phyloP scores from a whole-genome alignment of 208 protist genomes.

The Trypanosoma cruzi region DNA sequence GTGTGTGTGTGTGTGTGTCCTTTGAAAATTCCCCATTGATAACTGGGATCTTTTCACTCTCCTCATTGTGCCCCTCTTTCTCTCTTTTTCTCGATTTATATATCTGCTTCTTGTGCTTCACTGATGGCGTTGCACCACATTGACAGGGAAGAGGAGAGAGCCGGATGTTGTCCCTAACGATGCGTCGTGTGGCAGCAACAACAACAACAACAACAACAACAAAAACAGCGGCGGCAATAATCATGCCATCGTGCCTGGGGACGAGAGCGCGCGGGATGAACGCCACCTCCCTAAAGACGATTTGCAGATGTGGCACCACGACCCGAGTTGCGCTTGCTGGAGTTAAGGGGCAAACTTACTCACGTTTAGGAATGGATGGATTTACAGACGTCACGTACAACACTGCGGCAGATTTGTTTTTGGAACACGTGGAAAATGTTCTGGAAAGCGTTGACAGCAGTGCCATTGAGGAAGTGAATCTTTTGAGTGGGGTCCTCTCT shows the following conservation, averaged over 20 bases:
- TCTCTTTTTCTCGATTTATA: no score
- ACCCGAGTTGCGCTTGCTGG: neutral
- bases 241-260: neutral
- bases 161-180: neutral
- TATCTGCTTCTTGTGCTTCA: no score
- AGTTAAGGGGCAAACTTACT: slow-evolving; percentile 37
- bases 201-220: neutral
- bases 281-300: neutral
- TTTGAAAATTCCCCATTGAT: no score
- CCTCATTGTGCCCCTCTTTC: no score
- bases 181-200: neutral
- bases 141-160: neutral
- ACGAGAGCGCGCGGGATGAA: neutral
- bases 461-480: slow-evolving; percentile 68
- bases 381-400: slow-evolving; percentile 85
- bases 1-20: no score
- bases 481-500: slow-evolving; percentile 71
- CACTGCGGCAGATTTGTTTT: slow-evolving; percentile 61
- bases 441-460: slow-evolving; percentile 57
- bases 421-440: slow-evolving; percentile 58
- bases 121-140: no score
- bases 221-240: neutral
- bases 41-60: no score
- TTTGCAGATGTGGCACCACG: neutral
- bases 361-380: slow-evolving; percentile 81